These are phyloP conservation scores for Panicum miliaceum DNA, from an alignment of 176 grass and related monocot genomes.

Conservation along the genomic window DNA sequence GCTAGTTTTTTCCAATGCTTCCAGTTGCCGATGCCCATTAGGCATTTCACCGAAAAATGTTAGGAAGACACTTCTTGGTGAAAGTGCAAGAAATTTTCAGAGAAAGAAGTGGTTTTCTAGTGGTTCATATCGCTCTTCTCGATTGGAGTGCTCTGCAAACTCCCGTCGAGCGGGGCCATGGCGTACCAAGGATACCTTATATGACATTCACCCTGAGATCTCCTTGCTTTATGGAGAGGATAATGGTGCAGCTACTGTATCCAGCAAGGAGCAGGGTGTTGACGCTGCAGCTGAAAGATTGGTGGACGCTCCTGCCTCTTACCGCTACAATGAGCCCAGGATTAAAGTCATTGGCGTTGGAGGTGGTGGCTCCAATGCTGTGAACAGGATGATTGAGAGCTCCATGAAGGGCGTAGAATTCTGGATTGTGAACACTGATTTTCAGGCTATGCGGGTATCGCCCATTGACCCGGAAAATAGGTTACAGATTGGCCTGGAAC, in stretches of 20 bases:
- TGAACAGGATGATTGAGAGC: constrained; percentile 89
- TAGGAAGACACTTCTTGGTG: constrained; percentile 14
- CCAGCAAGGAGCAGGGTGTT: constrained; percentile 34
- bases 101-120: constrained; percentile 29
- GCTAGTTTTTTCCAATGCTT: constrained; percentile 30
- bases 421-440: constrained; percentile 89
- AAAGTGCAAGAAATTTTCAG: constrained; percentile 13
- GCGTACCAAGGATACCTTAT: constrained; percentile 57
- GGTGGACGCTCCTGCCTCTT: constrained; percentile 4
- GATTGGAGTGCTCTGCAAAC: constrained; percentile 45
- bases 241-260: constrained; percentile 38
- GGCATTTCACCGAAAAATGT: constrained; percentile 9
- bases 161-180: constrained; percentile 44
- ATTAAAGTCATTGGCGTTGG: constrained; percentile 92
- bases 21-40: constrained; percentile 8
- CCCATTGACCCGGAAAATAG: constrained; percentile 64
- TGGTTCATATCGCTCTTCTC: neutral
- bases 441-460: constrained; percentile 84
- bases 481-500: constrained; percentile 74
- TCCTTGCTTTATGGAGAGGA: constrained; percentile 69
- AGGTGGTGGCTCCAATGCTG: constrained; percentile 81
- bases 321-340: constrained; percentile 71
- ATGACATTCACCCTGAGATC: constrained; percentile 72
- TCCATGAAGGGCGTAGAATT: constrained; percentile 86
- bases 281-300: constrained; percentile 37